These are phyloP conservation scores for Scedosporium aurantiacum DNA, from an alignment of 2,329 filamentous ascomycete species.

Conservation along the genomic window DNA sequence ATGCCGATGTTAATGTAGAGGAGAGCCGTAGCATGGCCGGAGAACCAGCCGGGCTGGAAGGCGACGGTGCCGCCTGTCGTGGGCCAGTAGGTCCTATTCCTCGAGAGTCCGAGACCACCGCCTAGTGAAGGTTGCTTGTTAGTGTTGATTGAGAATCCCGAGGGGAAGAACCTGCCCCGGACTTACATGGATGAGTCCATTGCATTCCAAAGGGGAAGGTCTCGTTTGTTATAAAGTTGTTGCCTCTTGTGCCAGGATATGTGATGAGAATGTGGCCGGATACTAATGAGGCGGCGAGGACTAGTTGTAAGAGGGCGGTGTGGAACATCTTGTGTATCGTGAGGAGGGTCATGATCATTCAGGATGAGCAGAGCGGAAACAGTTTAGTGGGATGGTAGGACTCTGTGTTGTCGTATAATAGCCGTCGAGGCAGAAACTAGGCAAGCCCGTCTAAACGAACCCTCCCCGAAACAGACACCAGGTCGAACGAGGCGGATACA, in stretches of 20 bases:
- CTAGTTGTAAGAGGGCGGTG: slow-evolving; percentile 5
- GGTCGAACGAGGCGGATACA: neutral
- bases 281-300: slow-evolving; percentile 8
- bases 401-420: too few species aligned
- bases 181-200: slow-evolving; percentile 61
- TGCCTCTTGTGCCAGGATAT: slow-evolving; percentile 55
- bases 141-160: neutral
- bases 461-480: neutral
- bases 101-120: slow-evolving; percentile 60
- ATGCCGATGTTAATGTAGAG: slow-evolving; percentile 78
- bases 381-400: neutral
- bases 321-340: neutral
- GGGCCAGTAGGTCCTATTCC: slow-evolving; percentile 75
- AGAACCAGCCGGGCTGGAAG: slow-evolving; percentile 80
- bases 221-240: slow-evolving; percentile 53
- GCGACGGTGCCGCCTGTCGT: slow-evolving; percentile 62
- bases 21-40: slow-evolving; percentile 62
- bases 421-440: too few species aligned
- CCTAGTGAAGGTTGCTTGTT: slow-evolving; percentile 35
- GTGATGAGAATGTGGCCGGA: slow-evolving; percentile 46
- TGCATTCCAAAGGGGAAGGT: slow-evolving; percentile 58
- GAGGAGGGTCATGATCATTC: too few species aligned
- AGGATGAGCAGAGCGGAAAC: neutral
- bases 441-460: too few species aligned
- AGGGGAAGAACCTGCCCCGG: neutral